phyloP scores from a whole-genome alignment of 495 filamentous ascomycete species.

The Sabuloglossum arenarium region DNA sequence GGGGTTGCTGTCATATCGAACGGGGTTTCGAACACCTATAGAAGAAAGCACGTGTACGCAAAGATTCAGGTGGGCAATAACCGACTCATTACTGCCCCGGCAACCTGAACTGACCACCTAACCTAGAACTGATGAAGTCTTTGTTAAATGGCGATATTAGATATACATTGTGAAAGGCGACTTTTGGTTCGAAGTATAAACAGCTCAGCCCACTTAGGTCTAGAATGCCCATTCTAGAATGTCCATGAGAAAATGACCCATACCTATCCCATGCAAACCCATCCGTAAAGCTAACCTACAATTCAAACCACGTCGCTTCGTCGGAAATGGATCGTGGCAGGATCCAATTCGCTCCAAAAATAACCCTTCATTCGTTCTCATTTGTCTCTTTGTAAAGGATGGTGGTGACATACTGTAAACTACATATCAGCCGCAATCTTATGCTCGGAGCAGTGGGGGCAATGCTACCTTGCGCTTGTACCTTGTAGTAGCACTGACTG shows the following conservation, averaged over 20 bases:
- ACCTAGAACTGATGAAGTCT: slow-evolving; percentile 6
- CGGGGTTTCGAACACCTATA: slow-evolving; percentile 52
- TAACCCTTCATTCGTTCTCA: slow-evolving; percentile 6
- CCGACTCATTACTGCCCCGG: background rate
- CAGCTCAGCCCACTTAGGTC: background rate
- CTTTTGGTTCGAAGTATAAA: background rate
- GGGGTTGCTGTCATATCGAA: slow-evolving; percentile 63
- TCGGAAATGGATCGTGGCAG: background rate
- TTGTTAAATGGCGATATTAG: slow-evolving; percentile 7
- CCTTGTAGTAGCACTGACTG: slow-evolving; percentile 90
- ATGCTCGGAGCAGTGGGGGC: background rate
- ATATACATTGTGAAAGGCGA: background rate
- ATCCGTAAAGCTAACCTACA: background rate
- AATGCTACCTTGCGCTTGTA: slow-evolving; percentile 75
- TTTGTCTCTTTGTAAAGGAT: slow-evolving; percentile 87
- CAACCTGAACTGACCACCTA: background rate
- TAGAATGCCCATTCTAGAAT: background rate
- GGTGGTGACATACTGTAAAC: slow-evolving; percentile 72
- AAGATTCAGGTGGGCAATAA: slow-evolving; percentile 33
- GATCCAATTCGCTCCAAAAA: background rate
- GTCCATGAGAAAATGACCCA: background rate
- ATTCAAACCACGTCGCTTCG: background rate
- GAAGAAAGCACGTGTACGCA: slow-evolving; percentile 83
- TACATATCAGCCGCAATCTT: slow-evolving; percentile 12
- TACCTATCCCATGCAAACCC: background rate